Base-by-base conservation (phyloP, 768 basidiomycete genomes). In the Tricholomella constricta region DNA sequence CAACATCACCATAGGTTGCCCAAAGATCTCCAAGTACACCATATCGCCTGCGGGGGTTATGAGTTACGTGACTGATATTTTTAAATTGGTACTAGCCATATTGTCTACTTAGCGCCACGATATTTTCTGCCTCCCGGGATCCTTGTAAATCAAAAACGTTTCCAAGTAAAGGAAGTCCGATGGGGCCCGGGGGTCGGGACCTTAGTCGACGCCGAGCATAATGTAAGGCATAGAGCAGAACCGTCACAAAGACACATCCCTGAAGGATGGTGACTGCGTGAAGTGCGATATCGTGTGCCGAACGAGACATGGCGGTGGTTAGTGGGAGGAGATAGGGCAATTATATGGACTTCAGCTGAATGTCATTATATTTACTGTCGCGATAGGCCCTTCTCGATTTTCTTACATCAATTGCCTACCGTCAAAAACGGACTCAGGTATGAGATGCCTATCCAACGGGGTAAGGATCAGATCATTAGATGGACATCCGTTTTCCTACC, bases 171-270 rank as follows among this genome's bases (percentile, higher is more conserved):
- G 56, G 56, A 31, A 48, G 44, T 40, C 56, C 56, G 0, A 49
- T 8, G 8, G 56, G 56, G 7, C 56, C 56, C 9, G 56, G 56
- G 17, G 56, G 59, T 23, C 53, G 59, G n/a, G 55, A 51, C 8
- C 49, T 48, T 10, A 38, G 17, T 12, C 50, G 55, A 17, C 53
- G 53, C n/a, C 45, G 55, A 32, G 45, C 38, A 48, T 53, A 54
- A 23, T 59, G 54, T 12, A 46, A 26, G 35, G 46, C 38, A 32
- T 25, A 54, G 15, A 54, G 31, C 2, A 41, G 10, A 2, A 48
- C 45, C 20, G 40, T 12, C 11, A 37, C 49, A 25, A 54, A 50
- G 26, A 54, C 38, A 1, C 51, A 23, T 3, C 44, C 52, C 35
- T 57, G 51, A 10, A 48, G 12, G 8, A 48, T 35, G 22, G 46